These are phyloP conservation scores for Colletotrichum chrysophilum DNA, from an alignment of 2,329 filamentous ascomycete species.

Conservation along the genomic window DNA sequence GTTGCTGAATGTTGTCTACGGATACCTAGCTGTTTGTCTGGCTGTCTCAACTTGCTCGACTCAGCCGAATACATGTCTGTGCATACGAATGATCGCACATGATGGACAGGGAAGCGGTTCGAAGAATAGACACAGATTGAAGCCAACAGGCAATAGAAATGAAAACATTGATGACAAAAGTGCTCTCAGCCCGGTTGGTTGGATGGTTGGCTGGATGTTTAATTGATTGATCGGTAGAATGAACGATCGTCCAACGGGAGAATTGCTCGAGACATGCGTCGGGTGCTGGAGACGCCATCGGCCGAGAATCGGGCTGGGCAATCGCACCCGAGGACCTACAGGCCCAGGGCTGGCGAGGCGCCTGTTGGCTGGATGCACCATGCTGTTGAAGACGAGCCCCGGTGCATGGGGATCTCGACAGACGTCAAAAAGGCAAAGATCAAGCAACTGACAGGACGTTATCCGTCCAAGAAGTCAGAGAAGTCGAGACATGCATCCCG, in stretches of 20 bases:
- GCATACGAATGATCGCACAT: neutral
- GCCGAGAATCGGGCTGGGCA: constrained; percentile 10
- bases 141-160: neutral
- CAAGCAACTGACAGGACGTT: neutral
- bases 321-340: neutral
- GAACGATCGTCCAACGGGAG: neutral
- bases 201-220: neutral
- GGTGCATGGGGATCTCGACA: neutral
- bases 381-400: neutral
- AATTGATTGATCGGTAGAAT: neutral
- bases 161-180: neutral
- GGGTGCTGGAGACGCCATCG: neutral
- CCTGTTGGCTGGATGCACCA: neutral
- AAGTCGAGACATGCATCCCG: neutral
- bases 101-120: neutral
- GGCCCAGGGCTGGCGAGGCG: neutral
- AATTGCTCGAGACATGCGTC: constrained; percentile 2
- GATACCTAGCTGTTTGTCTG: neutral
- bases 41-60: neutral
- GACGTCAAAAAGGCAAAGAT: neutral
- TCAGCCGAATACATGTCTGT: neutral
- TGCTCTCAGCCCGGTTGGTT: neutral
- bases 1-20: neutral
- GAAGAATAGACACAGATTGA: neutral
- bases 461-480: neutral